phyloP scores from a whole-genome alignment of 805 yeast species.

The Cyberlindnera sargentensis region DNA sequence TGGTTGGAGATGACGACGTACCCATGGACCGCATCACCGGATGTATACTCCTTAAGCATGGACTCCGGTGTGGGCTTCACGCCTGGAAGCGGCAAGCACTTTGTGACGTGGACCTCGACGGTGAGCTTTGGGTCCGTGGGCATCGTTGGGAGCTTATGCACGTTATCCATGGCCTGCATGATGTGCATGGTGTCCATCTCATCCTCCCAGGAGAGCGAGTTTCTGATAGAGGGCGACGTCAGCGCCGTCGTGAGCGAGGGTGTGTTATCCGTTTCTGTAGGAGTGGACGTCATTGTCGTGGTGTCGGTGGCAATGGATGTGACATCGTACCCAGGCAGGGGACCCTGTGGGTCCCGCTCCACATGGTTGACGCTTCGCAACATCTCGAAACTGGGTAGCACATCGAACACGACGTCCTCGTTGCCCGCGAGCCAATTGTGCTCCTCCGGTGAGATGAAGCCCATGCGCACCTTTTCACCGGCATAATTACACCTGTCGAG shows the following conservation, averaged over 20 bases:
- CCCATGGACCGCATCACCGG: constrained; percentile 65
- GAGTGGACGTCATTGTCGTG: background rate
- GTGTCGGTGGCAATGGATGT: constrained; percentile 27
- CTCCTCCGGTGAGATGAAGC: constrained; percentile 9
- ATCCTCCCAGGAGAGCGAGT: background rate
- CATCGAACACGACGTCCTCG: constrained; percentile 33
- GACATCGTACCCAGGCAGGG: constrained; percentile 8
- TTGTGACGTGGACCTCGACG: constrained; percentile 45
- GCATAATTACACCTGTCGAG: background rate
- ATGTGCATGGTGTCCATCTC: background rate
- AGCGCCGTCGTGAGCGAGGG: background rate
- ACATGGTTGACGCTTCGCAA: constrained; percentile 34
- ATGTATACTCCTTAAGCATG: constrained; percentile 48
- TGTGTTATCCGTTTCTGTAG: constrained; percentile 5
- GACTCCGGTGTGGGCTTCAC: constrained; percentile 22
- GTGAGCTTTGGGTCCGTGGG: constrained; percentile 31
- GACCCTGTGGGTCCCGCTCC: background rate
- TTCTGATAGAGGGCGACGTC: background rate
- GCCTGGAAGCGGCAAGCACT: constrained; percentile 40
- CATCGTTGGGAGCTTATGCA: constrained; percentile 36
- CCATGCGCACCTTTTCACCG: constrained; percentile 5
- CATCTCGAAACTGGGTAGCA: constrained; percentile 65
- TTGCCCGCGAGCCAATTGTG: constrained; percentile 2
- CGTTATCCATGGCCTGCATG: constrained; percentile 29
- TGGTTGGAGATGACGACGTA: constrained; percentile 43